Percentiles rank a stretch among this genome's conserved stretches.
These are phyloP conservation scores for Apiotrichum laibachii DNA, from an alignment of 1,284 basidiomycete species.

Conservation along the genomic window DNA sequence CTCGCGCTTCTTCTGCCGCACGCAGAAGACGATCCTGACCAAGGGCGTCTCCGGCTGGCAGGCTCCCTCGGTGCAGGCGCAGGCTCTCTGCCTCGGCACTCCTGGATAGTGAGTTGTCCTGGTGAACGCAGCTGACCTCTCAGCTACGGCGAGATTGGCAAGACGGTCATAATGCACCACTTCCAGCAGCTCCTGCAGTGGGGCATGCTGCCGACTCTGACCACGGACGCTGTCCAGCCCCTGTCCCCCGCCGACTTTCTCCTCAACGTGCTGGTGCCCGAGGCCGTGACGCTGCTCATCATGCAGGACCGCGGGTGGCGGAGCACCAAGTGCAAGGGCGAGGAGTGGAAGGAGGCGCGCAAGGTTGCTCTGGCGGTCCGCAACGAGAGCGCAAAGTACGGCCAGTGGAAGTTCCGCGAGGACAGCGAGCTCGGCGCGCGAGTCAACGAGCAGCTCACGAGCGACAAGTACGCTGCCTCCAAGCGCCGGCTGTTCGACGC, in stretches of 20 bases:
- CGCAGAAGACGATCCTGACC: constrained; percentile 18
- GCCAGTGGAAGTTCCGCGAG: constrained; percentile 29
- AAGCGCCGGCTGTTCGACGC: constrained; percentile 6
- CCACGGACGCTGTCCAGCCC: constrained; percentile 18
- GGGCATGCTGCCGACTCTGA: constrained; percentile 23
- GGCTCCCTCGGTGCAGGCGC: constrained; percentile 18
- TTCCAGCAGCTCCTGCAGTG: constrained; percentile 32
- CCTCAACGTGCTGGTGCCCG: constrained; percentile 42
- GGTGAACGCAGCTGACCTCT: constrained; percentile 9
- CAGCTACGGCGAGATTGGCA: constrained; percentile 45
- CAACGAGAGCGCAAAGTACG: constrained; percentile 34
- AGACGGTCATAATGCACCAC: constrained; percentile 32
- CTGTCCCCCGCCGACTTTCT: constrained; percentile 38
- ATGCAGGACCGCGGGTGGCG: constrained; percentile 33
- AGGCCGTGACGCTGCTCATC: constrained; percentile 41
- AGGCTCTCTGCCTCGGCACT: background rate
- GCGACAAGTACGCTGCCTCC: background rate
- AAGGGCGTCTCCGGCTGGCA: constrained; percentile 30
- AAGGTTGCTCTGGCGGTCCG: constrained; percentile 22
- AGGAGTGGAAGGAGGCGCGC: constrained; percentile 17
- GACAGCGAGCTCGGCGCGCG: constrained; percentile 10
- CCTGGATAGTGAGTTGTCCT: constrained; percentile 43
- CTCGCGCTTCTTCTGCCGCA: constrained; percentile 25
- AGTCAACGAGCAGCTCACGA: constrained; percentile 2
- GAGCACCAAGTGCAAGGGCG: constrained; percentile 6